A percentile compares a stretch with the other conserved stretches of the same genome.
These are phyloP conservation scores for Coemansia sp. DNA, from an alignment of 192 early-diverging fungal genomes.

Conservation along the genomic window DNA sequence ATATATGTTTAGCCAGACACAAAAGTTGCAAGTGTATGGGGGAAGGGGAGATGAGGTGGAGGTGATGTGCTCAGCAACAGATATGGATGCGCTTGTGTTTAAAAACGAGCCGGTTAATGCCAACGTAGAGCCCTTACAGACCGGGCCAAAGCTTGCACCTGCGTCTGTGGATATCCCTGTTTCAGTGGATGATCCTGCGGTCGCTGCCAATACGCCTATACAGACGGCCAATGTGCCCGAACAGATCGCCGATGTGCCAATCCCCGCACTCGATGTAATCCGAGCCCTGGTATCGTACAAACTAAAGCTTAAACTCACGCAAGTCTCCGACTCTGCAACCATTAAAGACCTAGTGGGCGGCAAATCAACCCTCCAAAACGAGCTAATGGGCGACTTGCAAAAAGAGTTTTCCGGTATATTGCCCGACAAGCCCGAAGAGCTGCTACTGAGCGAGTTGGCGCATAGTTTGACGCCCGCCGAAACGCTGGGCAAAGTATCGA, in stretches of 20 bases:
- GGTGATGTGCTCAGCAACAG: constrained; percentile 72
- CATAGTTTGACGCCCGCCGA: constrained; percentile 57
- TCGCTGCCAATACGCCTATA: neutral
- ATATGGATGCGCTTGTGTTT: constrained; percentile 62
- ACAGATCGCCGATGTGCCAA: constrained; percentile 21
- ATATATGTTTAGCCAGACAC: constrained; percentile 84
- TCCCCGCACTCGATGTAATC: constrained; percentile 74
- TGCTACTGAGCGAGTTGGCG: constrained; percentile 78
- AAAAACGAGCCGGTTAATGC: constrained; percentile 16
- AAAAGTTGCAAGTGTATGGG: constrained; percentile 52
- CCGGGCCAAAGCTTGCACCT: neutral
- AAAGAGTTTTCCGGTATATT: constrained; percentile 83
- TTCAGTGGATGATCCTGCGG: neutral
- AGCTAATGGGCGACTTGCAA: constrained; percentile 90
- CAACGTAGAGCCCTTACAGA: neutral
- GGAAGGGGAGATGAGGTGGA: constrained; percentile 32
- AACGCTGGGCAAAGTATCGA: constrained; percentile 83
- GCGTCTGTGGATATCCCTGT: neutral
- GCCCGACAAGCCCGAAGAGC: constrained; percentile 91
- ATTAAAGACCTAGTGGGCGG: constrained; percentile 88
- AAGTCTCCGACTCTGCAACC: constrained; percentile 65
- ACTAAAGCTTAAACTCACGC: constrained; percentile 77
- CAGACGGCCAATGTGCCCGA: neutral
- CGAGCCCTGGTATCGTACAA: constrained; percentile 83
- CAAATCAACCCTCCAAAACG: constrained; percentile 95